Base-by-base conservation (phyloP, 1,139 yeast genomes). In the Yamadazyma aaseri region DNA sequence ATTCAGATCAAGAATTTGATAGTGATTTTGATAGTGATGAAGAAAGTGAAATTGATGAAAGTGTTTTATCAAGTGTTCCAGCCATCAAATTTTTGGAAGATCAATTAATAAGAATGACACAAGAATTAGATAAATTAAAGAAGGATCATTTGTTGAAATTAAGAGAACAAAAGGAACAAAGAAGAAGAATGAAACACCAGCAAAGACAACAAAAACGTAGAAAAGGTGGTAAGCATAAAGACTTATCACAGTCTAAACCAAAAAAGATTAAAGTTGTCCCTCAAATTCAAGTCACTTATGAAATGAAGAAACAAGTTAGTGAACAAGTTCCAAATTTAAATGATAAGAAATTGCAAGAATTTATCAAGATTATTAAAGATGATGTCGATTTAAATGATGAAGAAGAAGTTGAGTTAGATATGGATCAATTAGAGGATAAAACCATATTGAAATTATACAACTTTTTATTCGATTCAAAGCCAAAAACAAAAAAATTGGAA, bases 231-330 rank as follows among this genome's bases (percentile, higher is more conserved):
- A 25, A 17, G 14, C 16, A 20, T 7, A 32, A 31, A 17, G 31
- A 35, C 12, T 3, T 24, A 13, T 27, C 24, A 13, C 24, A 16
- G 8, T 13, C 17, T 15, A 42, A 42, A 25, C 28, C 38, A 3
- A 46, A 46, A 29, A 46, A 45, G 31, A 35, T 45, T 10, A 45
- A 41, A 29, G 29, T 45, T 18, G 38, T 39, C 6, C 49, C 49
- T 22, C 46, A 45, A 33, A 42, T 49, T 34, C 47, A 77, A 32
- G 84, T 84, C 31, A 86, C 97, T 0, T 92, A 86, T 56, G 97
- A 90, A 55, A 92, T 92, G 97, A 92, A 94, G 73, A 86, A 87
- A 56, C 95, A 87, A 57, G 82, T 92, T 36, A 80, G 92, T 37
- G 97, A 89, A 53, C 79, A 81, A 51, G 92, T 92, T 54, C 81